A percentile compares a stretch with the other conserved stretches of the same genome.
Conservation (phyloP, 139 green algal genomes). For the Spirogloea muscicola region DNA sequence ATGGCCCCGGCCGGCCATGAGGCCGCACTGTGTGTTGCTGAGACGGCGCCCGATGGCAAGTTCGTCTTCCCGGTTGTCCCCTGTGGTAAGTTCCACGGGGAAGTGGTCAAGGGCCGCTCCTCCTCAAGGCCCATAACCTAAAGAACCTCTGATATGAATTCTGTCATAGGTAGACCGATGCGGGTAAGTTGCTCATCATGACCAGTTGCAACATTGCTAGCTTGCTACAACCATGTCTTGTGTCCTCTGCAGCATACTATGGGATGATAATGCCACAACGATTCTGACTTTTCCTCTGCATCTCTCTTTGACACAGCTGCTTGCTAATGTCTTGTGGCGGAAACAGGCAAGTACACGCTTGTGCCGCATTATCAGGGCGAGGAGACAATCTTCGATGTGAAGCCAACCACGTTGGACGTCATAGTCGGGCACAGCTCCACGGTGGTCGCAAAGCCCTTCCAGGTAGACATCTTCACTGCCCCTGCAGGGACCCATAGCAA, state of each 20-base stretch:
- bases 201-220: no score
- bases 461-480: constrained; percentile 3
- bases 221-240: no score
- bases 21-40: constrained; percentile 24
- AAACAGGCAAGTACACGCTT: constrained; percentile 25
- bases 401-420: constrained; percentile 14
- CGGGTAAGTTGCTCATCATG: no score
- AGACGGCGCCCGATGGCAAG: constrained; percentile 17
- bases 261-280: no score
- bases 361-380: constrained; percentile 39
- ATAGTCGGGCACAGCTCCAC: constrained; percentile 5
- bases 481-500: neutral
- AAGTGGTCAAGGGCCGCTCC: no score
- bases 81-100: constrained; percentile 32
- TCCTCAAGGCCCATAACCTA: no score
- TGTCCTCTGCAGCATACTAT: neutral
- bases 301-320: no score
- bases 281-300: no score
- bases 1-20: neutral
- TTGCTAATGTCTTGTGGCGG: no score
- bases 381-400: constrained; percentile 42
- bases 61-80: constrained; percentile 30
- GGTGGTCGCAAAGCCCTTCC: constrained; percentile 11
- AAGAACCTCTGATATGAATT: no score
- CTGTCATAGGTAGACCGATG: no score